Base-by-base conservation (phyloP, 805 yeast genomes). In the Saccharomycopsis sp. region DNA sequence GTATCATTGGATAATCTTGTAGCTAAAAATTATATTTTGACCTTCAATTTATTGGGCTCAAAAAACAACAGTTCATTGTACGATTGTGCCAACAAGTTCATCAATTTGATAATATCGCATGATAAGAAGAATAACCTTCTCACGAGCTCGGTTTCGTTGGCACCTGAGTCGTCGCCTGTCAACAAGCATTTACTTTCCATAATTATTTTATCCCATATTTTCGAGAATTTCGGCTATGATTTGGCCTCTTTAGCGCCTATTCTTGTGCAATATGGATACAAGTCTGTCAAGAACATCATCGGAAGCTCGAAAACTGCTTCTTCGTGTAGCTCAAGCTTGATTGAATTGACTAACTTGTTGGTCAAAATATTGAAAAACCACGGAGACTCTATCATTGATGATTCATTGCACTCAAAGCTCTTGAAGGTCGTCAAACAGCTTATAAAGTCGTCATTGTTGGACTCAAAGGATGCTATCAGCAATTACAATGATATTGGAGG, bases 61-160 rank as follows among this genome's bases (percentile, higher is more conserved):
- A 17, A 54, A 15, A 59, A 57, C 14, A 59, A 51, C 24, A 55
- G 58, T 42, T 35, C 60, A 17, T 53, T 70, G 35, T 70, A 65
- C 52, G 71, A 70, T 56, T 65, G 64, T 1, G 63, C 70, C 19
- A 68, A 69, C 58, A 66, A 65, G 52, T 65, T 69, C 54, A 67
- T 70, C n/a, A 60, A 66, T 15, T 61, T 64, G 7, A 62, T 69
- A 44, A 64, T 67, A 3, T 68, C 24, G 34, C 56, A 52, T 29
- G 63, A 61, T 49, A 61, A 69, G 47, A 60, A 59, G 42, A 52
- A 55, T 29, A 52, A 35, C 2, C 24, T 59, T 15, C 56, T 55
- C 24, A 47, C 54, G 3, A 52, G 35, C 15, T 24, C 17, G n/a
- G 5, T 14, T 3, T 23, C 53, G 14, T 38, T 63, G 2, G 22